phyloP scores from a whole-genome alignment of 768 basidiomycete genomes.

The Boletus tomentosulus region DNA sequence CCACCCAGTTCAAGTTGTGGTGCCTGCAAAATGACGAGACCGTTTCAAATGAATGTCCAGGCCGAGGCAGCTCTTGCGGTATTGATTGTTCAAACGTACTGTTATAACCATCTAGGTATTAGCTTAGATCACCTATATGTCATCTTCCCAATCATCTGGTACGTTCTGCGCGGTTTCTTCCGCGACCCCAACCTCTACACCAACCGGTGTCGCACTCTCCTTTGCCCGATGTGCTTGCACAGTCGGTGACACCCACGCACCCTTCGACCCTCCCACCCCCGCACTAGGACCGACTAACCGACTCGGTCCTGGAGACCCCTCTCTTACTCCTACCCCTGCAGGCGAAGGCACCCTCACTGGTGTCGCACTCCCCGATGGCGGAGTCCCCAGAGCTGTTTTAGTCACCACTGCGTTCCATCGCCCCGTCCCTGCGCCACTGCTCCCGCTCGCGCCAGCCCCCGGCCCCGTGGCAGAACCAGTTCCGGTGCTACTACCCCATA shows the following conservation, averaged over 20 bases:
- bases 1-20: background rate
- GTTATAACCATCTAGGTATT: background rate
- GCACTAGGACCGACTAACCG: background rate
- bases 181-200: background rate
- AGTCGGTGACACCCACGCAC: slow-evolving; percentile 21
- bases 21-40: background rate
- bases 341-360: slow-evolving; percentile 21
- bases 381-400: slow-evolving; percentile 7
- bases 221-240: slow-evolving; percentile 15
- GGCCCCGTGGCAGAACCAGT: background rate
- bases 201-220: background rate
- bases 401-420: slow-evolving; percentile 20
- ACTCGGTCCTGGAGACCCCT: slow-evolving; percentile 10
- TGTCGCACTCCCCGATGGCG: slow-evolving; percentile 5
- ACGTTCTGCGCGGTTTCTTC: slow-evolving; percentile 23
- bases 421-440: background rate
- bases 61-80: too few species aligned
- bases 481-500: background rate
- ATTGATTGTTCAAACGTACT: too few species aligned
- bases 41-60: background rate
- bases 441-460: background rate
- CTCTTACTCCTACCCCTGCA: background rate
- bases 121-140: slow-evolving; percentile 24
- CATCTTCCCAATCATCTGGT: slow-evolving; percentile 58
- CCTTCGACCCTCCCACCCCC: background rate